These are phyloP conservation scores for Xerocomellus chrysenteron DNA, from an alignment of 768 basidiomycete genomes.

Conservation along the genomic window DNA sequence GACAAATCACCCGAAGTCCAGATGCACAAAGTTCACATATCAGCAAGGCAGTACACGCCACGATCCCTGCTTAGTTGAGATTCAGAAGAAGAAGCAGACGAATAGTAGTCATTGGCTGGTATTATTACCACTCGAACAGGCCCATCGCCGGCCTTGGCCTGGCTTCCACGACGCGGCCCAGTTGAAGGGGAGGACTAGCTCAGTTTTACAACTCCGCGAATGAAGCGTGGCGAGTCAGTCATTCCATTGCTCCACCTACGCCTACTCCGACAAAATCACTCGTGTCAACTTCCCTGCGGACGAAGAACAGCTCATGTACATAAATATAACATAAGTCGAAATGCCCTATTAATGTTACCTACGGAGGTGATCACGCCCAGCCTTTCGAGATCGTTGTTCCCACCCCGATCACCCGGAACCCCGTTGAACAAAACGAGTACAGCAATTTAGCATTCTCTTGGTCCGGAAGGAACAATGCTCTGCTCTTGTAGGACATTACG, in stretches of 20 bases:
- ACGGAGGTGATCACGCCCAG: neutral
- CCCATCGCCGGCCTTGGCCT: neutral
- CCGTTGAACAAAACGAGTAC: neutral
- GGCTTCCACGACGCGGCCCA: conserved; percentile 9
- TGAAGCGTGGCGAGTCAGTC: conserved; percentile 22
- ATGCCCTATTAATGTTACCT: neutral
- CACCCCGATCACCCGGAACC: conserved; percentile 15
- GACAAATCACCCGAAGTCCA: conserved; percentile 18
- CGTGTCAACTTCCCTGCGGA: neutral
- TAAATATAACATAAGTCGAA: conserved; percentile 14
- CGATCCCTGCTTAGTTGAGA: conserved; percentile 17
- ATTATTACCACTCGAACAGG: conserved; percentile 26
- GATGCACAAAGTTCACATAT: conserved; percentile 24
- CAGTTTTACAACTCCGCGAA: conserved; percentile 33
- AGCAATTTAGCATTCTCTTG: neutral
- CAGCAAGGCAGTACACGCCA: conserved; percentile 26
- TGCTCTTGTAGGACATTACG: conserved; percentile 7
- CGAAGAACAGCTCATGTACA: conserved; percentile 13
- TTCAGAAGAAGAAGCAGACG: conserved; percentile 10
- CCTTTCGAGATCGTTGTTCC: conserved; percentile 4
- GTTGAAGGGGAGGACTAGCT: neutral
- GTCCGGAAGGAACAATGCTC: neutral
- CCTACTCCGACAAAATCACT: neutral
- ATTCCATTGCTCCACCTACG: conserved; percentile 1
- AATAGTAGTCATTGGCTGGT: conserved; percentile 20